Base-by-base conservation (phyloP, 2,329 filamentous ascomycete genomes). In the Cladosporium halotolerans region DNA sequence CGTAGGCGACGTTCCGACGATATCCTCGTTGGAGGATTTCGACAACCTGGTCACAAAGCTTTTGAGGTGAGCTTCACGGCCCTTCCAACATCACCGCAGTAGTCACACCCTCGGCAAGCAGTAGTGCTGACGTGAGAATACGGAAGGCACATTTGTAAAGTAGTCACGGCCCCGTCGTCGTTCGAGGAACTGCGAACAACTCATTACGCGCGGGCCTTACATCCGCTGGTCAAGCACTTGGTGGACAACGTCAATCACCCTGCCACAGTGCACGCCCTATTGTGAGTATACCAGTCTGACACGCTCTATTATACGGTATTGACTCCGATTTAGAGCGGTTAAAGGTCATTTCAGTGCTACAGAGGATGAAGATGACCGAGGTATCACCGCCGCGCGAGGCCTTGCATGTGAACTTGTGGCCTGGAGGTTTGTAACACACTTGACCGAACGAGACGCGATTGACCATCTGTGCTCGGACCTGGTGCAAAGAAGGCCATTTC, bases 361-460 rank as follows among this genome's bases (percentile, higher is more conserved):
- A 33, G 84, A 86, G 57, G 75, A 75, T 45, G 76, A 78, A 46
- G 75, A 77, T 48, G 79, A 86, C 54, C 80, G 81, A 55, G 82
- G 83, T 3, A 71, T 91, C 32, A 81, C 83, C 54, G 80, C 86
- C 54, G 80, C 85, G 11, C 79, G 87, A 51, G 85, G 85, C 16
- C 81, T 82, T 64, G 86, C 85, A 28, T 91, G 87, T 64, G 88
- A 92, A 72, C 86, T 89, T 57, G 85, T 89, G 11, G 88, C 88
- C 36, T 90, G 86, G 85, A 80, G 87, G 38, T 89, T 89, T 61
- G 74, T 91, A 34, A 82, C 82, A 13, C 82, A 82, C 52, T 73
- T 90, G 32, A 84, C 84, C 1, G 85, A 89, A 64, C 75, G 82
- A 19, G 87, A 91, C 62, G 83, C 83, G 8, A 84, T 92, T 23